Base-by-base conservation (phyloP, 257 asterid species). In the Capsicum pubescens region DNA sequence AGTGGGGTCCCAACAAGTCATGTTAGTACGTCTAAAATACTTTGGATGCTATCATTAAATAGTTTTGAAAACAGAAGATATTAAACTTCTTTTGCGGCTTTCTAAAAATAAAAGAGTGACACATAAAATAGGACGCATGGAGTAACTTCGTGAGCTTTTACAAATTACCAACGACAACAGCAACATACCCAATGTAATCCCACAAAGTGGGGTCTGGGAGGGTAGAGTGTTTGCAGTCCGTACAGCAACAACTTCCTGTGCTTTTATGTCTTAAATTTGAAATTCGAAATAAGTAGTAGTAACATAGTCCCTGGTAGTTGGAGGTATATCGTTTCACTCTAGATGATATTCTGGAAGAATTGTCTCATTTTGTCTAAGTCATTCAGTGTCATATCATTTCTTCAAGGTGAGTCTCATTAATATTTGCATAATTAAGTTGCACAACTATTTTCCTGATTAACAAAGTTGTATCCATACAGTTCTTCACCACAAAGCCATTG, bases 401-500 rank as follows among this genome's bases (percentile, higher is more conserved):
- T 76, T 76, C 9, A 52, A 76, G 81, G 64, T 52, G 15, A 55
- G 26, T 76, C 6, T 8, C 81, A 54, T 76, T 76, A 36, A 7
- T 52, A 17, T 42, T 69, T 39, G 81, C 15, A 15, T 77, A 55
- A 54, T 54, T 54, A 54, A 54, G 50, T 54, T 77, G 50, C 50
- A 8, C 57, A 83, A 26, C 61, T 57, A 59, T 48, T 84, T 42
- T 74, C n/a, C 60, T 82, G 50, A 69, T 39, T 85, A 57, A 83
- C 84, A 69, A 70, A 80, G 26, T 79, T 55, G 46, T 82, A 77
- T 55, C 66, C 26, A 21, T 13, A 79, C 92, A 95, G 98, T 95
- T 92, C 90, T 95, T 95, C 90, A 88, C 80, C 74, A 90, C 94
- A 76, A 79, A 87, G 83, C 99, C 98, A 63, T 80, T 89, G 80